Conservation (phyloP, 2,329 filamentous ascomycete genomes). For the Pezicula carpinea region DNA sequence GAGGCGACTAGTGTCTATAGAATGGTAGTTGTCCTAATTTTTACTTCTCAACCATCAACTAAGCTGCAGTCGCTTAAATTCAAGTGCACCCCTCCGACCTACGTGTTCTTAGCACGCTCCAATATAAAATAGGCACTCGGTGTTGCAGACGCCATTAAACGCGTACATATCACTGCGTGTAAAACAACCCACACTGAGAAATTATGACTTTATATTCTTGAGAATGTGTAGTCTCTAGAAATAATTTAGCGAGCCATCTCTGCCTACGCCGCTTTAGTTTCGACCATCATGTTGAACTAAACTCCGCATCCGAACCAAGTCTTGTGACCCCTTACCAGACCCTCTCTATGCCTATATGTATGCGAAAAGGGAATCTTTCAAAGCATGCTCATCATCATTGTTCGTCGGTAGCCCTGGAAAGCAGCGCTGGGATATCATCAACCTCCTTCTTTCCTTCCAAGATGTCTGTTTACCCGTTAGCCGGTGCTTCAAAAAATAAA, state of each 20-base stretch:
- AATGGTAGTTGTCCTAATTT: too few relatives aligned
- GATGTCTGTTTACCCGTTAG: conserved; percentile 47
- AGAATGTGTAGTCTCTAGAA: background rate
- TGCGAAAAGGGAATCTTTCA: background rate
- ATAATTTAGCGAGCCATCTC: background rate
- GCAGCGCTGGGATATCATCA: conserved; percentile 70
- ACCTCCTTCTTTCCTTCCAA: conserved; percentile 70
- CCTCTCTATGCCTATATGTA: background rate
- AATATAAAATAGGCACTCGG: too few relatives aligned
- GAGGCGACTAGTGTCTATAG: too few relatives aligned
- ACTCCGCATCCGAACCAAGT: background rate
- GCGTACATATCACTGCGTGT: too few relatives aligned
- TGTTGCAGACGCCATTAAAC: too few relatives aligned
- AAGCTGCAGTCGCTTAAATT: too few relatives aligned
- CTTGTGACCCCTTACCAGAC: background rate
- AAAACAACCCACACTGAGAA: too few relatives aligned
- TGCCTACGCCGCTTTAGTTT: too few relatives aligned
- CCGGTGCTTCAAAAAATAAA: background rate
- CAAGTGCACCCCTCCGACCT: too few relatives aligned
- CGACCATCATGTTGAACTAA: background rate
- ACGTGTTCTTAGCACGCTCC: too few relatives aligned
- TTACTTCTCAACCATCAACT: too few relatives aligned
- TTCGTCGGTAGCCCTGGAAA: conserved; percentile 14
- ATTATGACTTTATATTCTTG: background rate
- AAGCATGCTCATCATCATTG: background rate